Evolutionary conservation across 2,329 filamentous ascomycete genomes (phyloP).

Genomic region (Fusarium devonianum): DNA sequence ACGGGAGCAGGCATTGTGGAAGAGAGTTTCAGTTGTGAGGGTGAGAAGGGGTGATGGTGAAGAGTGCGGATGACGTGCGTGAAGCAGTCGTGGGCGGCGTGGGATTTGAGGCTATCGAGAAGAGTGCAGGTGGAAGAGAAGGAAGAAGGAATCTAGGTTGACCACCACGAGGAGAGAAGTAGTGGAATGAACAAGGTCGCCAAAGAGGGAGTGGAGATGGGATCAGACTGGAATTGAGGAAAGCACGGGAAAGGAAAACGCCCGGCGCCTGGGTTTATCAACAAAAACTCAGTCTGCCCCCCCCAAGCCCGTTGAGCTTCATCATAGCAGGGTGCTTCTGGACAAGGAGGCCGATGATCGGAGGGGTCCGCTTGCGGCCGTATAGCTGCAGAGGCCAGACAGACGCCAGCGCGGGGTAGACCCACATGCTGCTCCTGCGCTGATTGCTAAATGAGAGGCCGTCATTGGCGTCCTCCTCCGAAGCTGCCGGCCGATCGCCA

Average conservation of each 20-base stretch:
- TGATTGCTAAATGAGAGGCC: constrained; percentile 42
- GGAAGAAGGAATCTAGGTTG: constrained; percentile 12
- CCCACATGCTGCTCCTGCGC: constrained; percentile 32
- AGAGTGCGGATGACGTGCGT: constrained; percentile 1
- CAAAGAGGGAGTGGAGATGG: constrained; percentile 1
- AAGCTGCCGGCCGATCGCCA: constrained; percentile 32
- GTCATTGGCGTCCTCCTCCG: constrained; percentile 34
- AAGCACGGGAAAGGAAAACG: constrained; percentile 21
- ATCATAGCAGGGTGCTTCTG: constrained; percentile 32
- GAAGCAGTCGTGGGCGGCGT: constrained; percentile 3
- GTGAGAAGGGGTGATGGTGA: background rate
- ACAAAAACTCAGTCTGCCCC: constrained; percentile 33
- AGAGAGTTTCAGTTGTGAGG: constrained; percentile 5
- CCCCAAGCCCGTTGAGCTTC: constrained; percentile 36
- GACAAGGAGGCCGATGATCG: constrained; percentile 40
- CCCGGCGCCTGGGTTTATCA: constrained; percentile 38
- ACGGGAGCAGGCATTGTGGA: constrained; percentile 79
- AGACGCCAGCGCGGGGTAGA: constrained; percentile 42
- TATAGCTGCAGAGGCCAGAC: constrained; percentile 39
- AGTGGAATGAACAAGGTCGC: background rate
- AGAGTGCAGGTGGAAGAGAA: constrained; percentile 10
- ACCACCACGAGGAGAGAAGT: background rate
- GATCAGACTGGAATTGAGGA: constrained; percentile 15
- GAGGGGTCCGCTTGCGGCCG: constrained; percentile 35
- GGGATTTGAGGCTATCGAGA: constrained; percentile 6